Base-by-base conservation (phyloP, 768 basidiomycete genomes). In the Krasilnikovozyma curviuscula region DNA sequence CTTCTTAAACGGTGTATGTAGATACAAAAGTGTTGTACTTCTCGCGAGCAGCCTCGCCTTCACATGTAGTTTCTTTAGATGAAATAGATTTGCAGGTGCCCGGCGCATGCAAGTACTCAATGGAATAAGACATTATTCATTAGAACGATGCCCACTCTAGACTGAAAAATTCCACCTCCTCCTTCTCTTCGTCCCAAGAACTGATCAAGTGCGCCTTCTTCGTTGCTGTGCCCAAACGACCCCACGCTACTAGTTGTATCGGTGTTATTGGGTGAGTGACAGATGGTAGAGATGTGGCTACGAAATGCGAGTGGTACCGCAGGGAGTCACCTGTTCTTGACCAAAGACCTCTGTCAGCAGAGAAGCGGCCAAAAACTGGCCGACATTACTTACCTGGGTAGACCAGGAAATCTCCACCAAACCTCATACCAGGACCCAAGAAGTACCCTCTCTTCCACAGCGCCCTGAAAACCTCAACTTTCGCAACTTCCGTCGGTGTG, bases 291-390 rank as follows among this genome's bases (percentile, higher is more conserved):
- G 93, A 81, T 5, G 81, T 78, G 19, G 81, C 81, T 19, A 79
- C 78, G 61, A 95, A 97, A 63, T 98, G 93, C 2, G 91, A 93
- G 60, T 98, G 93, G 63, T 91, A 98, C 23, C 93, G 74, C 44
- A 97, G 66, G 8, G 89, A 86, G 62, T 98, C 88, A 47, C 86
- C 86, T 91, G 52, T 31, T 21, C 10, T 6, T 19, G 31, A 7
- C 33, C 44, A 18, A 40, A 10, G 40, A 9, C 13, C 18, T 12
- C 9, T 16, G 27, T 18, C 18, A 14, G 18, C 19, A 16, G 29
- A 48, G 14, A 12, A 28, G 40, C 9, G 19, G 35, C 27, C 16
- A 28, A 16, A n/a, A 28, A 25, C 19, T 14, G 6, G 16, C 30
- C 16, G 33, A 46, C n/a, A 24, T 14, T 14, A 64, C 75, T 34